Base-by-base conservation (phyloP, 495 filamentous ascomycete genomes). In the Penicillium angulare region DNA sequence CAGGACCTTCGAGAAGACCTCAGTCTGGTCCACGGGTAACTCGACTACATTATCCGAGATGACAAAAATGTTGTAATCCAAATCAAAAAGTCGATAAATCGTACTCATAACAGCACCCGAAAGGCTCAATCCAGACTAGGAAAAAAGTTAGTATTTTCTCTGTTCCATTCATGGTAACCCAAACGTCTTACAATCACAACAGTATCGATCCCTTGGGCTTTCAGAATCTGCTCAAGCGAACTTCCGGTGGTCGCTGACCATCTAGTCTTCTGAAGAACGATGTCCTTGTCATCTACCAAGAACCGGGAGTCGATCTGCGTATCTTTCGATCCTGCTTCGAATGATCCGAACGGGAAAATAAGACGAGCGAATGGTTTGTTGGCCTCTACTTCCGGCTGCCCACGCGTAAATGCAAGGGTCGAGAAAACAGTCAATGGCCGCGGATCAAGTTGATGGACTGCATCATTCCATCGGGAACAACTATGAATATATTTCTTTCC, bases 101-200 rank as follows among this genome's bases (percentile, higher is more conserved):
- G 73, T 78, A 29, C 54, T 60, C 68, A 73, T 64, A 4, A 78
- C 63, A 9, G 75, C 73, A 0, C 75, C 72, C 1, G 68, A 72
- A 5, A 72, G 66, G 16, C 56, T 64, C 26, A 78, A 34, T 2
- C 73, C 73, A 5, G 71, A 75, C 67, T 74, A 31, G n/a, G n/a
- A n/a, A n/a, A n/a, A n/a, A n/a, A n/a, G n/a, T n/a, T n/a, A n/a
- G n/a, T n/a, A n/a, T n/a, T n/a, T n/a, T n/a, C n/a, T n/a, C n/a
- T n/a, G n/a, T n/a, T n/a, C n/a, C n/a, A n/a, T n/a, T n/a, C n/a
- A n/a, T n/a, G n/a, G n/a, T n/a, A n/a, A n/a, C n/a, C n/a, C n/a
- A n/a, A n/a, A n/a, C n/a, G n/a, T n/a, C 65, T n/a, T 55, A 73
- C 67, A 49, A 71, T 52, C 41, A 78, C 53, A 12, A 76, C 71